phyloP scores from a whole-genome alignment of 371 early-diverging fungal species.

The Apophysomyces trapeziformis region DNA sequence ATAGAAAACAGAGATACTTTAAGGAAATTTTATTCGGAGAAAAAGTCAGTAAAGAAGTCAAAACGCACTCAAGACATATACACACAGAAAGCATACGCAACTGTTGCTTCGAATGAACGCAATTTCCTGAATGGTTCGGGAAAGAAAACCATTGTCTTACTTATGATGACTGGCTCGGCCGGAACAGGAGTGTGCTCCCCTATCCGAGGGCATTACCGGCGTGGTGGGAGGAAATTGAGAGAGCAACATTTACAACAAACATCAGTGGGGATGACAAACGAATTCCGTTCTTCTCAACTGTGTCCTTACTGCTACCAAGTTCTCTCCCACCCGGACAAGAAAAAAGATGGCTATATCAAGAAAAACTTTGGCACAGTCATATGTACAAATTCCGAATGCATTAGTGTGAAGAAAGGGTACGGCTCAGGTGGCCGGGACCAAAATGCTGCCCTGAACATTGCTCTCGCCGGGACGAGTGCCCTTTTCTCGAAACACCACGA shows the following conservation, averaged over 20 bases:
- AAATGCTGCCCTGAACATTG: conserved; percentile 1
- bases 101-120: neutral
- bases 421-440: no score
- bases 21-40: neutral
- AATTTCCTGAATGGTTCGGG: neutral
- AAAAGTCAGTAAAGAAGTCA: neutral
- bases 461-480: neutral
- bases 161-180: neutral
- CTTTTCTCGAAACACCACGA: neutral
- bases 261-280: neutral
- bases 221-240: neutral
- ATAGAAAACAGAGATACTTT: neutral
- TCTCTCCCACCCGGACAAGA: neutral
- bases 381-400: neutral
- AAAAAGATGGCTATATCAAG: neutral
- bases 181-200: neutral
- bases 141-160: neutral
- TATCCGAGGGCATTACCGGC: neutral
- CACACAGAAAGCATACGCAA: neutral
- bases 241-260: neutral
- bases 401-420: no score
- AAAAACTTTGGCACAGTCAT: no score
- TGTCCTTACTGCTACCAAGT: conserved; percentile 6
- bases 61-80: neutral
- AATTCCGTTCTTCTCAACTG: conserved; percentile 2